A percentile compares a stretch with the other conserved stretches of the same genome.
Conservation (phyloP, 768 basidiomycete genomes). For the Leccinum imitatum region DNA sequence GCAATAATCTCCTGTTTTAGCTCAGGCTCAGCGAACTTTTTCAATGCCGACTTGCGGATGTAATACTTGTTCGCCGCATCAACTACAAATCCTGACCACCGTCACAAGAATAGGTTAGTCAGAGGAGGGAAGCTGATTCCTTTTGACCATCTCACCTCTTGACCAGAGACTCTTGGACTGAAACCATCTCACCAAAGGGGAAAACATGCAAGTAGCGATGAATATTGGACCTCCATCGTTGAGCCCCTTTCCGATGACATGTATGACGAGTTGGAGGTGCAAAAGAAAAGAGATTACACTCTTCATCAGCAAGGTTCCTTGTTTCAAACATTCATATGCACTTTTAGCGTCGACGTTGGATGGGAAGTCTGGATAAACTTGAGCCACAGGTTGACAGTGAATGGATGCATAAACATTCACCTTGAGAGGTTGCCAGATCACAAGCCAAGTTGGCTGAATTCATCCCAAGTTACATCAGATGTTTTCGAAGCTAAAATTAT, state of each 20-base stretch:
- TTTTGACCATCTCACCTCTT: conserved; percentile 15
- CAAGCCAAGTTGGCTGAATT: conserved; percentile 15
- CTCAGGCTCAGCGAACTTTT: conserved; percentile 1
- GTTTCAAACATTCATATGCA: conserved; percentile 14
- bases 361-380: conserved; percentile 6
- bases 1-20: conserved; percentile 26
- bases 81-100: conserved; percentile 19
- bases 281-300: conserved; percentile 20
- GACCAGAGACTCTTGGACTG: conserved; percentile 16
- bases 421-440: conserved; percentile 26
- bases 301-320: conserved; percentile 10
- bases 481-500: not conserved
- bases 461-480: not conserved
- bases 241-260: conserved; percentile 19
- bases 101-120: not conserved
- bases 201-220: conserved; percentile 21
- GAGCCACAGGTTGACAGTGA: not conserved
- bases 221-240: conserved; percentile 21
- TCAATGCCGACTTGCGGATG: conserved; percentile 22
- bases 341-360: not conserved
- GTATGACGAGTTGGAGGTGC: conserved; percentile 21
- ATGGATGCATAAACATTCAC: conserved; percentile 4
- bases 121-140: not conserved
- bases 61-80: conserved; percentile 19
- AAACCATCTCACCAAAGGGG: conserved; percentile 2